Evolutionary conservation across 2,329 filamentous ascomycete genomes (phyloP).

Genomic region (Pestalotiopsis sp.): DNA sequence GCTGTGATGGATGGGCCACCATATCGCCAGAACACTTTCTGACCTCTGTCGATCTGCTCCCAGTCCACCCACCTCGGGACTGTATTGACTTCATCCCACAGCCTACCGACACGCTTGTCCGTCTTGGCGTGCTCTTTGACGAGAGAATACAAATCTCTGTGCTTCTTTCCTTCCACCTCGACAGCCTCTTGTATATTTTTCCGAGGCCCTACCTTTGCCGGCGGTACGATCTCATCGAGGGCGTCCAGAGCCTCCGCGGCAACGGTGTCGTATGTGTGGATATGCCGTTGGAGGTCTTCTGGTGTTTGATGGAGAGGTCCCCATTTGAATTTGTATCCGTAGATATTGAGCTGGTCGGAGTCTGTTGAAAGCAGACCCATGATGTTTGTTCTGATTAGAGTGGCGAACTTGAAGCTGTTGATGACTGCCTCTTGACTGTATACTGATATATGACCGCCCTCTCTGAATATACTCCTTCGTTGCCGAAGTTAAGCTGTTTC

Average conservation of each 20-base stretch:
- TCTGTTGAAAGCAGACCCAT: constrained; percentile 10
- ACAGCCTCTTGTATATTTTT: constrained; percentile 9
- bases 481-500: too few relatives aligned
- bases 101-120: constrained; percentile 54
- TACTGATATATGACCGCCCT: too few relatives aligned
- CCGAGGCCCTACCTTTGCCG: constrained; percentile 20
- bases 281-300: constrained; percentile 62
- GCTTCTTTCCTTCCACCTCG: constrained; percentile 33
- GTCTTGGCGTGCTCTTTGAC: constrained; percentile 59
- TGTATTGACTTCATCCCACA: constrained; percentile 70
- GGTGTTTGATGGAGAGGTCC: constrained; percentile 65
- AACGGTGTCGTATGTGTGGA: constrained; percentile 69
- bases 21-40: constrained; percentile 79
- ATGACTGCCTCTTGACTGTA: neutral
- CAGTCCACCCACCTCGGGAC: constrained; percentile 79
- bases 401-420: neutral
- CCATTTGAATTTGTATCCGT: constrained; percentile 73
- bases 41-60: constrained; percentile 73
- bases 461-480: too few relatives aligned
- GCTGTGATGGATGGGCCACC: constrained; percentile 67
- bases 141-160: constrained; percentile 65
- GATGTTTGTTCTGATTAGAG: neutral
- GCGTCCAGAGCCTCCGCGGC: constrained; percentile 67
- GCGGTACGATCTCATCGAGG: constrained; percentile 64
- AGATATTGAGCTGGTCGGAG: constrained; percentile 36